phyloP scores from a whole-genome alignment of 768 basidiomycete species.

The Kockovaella imperatae region DNA sequence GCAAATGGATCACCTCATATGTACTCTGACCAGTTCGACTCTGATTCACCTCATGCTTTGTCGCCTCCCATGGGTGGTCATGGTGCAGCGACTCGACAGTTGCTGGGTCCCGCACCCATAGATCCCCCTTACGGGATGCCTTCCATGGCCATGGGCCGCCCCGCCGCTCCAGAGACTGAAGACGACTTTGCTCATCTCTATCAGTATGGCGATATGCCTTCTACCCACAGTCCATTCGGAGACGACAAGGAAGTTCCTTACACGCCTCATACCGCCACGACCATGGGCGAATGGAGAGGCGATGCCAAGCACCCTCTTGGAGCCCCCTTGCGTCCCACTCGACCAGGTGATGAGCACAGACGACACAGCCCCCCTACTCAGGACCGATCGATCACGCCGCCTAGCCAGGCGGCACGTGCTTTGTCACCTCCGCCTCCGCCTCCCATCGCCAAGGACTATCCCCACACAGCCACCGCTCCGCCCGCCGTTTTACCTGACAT shows the following conservation, averaged over 20 bases:
- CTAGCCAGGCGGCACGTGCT: not conserved
- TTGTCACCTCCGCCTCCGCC: not conserved
- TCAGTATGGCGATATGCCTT: slow-evolving; percentile 28
- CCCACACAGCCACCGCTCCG: slow-evolving; percentile 2
- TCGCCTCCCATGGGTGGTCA: slow-evolving; percentile 7
- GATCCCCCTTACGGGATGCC: slow-evolving; percentile 1
- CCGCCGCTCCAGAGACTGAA: slow-evolving; percentile 17
- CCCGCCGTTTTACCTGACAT: slow-evolving; percentile 18
- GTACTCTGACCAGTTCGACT: slow-evolving; percentile 11
- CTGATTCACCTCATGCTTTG: slow-evolving; percentile 5
- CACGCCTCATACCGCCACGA: slow-evolving; percentile 13
- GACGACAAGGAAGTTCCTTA: slow-evolving; percentile 2
- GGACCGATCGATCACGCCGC: slow-evolving; percentile 8
- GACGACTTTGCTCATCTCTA: slow-evolving; percentile 38
- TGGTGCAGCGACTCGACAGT: slow-evolving; percentile 18
- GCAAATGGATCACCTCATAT: slow-evolving; percentile 24
- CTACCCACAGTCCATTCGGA: slow-evolving; percentile 8
- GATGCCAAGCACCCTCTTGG: not conserved
- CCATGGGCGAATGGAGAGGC: slow-evolving; percentile 9
- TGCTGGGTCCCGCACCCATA: slow-evolving; percentile 15
- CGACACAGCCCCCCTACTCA: not conserved
- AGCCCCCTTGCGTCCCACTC: too few species aligned
- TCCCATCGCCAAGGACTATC: not conserved
- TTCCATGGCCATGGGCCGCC: slow-evolving; percentile 29
- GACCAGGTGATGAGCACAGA: too few species aligned